Base-by-base conservation (phyloP, 768 basidiomycete species). In the Gelatoporia subvermispora region DNA sequence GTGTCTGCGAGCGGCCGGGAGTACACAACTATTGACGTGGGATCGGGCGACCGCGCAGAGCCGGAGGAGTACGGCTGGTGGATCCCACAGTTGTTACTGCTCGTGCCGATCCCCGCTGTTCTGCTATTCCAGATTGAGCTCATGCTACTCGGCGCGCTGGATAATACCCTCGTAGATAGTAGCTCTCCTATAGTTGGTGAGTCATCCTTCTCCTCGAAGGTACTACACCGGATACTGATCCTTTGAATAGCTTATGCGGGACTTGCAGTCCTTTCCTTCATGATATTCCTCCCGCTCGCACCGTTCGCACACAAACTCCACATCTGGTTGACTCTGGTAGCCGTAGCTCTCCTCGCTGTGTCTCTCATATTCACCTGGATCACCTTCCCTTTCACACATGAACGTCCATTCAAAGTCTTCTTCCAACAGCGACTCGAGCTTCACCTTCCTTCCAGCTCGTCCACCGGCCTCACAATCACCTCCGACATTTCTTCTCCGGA, bases 91-190 rank as follows among this genome's bases (percentile, higher is more conserved):
- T 58, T 83, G 35, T 41, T 84, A 3, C 50, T 83, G 4, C 68
- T 75, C 1, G 71, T 85, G 2, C 77, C 80, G 3, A 41, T 78
- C 1, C 78, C 81, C 0, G 69, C 77, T 2, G 69, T 82, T 11
- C 58, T 87, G 35, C 49, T 81, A 10, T 69, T 68, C 41, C 78
- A 88, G 56, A 66, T 82, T 23, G 63, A 65, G 0, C 54, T 79
- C 21, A 52, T 82, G 25, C 17, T 79, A 15, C 39, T 85, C 3
- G 68, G 64, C 20, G 70, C 77, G 2, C 60, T 77, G 54, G 62
- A 69, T 20, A 83, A 88, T 61, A 84, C 82, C 0, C 61, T 85
- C 5, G 69, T 71, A 0, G 86, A 89, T 54, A 87, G 86, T 13
- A 79, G 73, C 25, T 70, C 68, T 47, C 69, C 80, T 2, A 52